These are phyloP conservation scores for Sugiyamaella chiloensis DNA, from an alignment of 805 yeast species.

Conservation along the genomic window DNA sequence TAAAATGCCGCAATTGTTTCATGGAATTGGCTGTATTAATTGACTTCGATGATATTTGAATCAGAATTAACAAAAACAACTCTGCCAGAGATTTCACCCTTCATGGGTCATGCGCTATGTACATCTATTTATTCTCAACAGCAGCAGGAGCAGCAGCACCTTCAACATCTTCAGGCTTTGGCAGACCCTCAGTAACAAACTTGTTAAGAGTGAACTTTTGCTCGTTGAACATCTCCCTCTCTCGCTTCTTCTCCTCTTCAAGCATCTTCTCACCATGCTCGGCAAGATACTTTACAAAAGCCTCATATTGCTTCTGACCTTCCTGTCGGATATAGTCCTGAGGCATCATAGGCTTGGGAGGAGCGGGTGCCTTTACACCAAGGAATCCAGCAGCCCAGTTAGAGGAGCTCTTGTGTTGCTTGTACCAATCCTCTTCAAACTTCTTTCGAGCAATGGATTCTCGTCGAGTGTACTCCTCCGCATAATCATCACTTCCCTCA, in stretches of 20 bases:
- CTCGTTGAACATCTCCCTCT: slow-evolving; percentile 74
- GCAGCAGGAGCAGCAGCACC: too few relatives aligned
- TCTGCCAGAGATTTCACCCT: too few relatives aligned
- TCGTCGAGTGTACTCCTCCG: slow-evolving; percentile 77
- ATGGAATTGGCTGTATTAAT: too few relatives aligned
- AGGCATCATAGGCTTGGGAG: slow-evolving; percentile 66
- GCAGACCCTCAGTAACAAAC: slow-evolving; percentile 66
- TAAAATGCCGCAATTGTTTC: too few relatives aligned
- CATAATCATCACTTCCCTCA: slow-evolving; percentile 59
- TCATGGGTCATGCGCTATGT: not conserved
- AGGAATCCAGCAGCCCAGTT: slow-evolving; percentile 59
- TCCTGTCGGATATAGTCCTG: slow-evolving; percentile 86
- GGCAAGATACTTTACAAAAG: slow-evolving; percentile 74
- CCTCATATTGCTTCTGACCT: slow-evolving; percentile 84
- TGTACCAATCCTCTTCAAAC: slow-evolving; percentile 40
- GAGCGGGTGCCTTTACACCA: slow-evolving; percentile 56
- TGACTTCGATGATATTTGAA: too few relatives aligned
- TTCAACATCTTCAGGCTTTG: slow-evolving; percentile 27
- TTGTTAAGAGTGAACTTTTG: slow-evolving; percentile 83
- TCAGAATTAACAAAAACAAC: too few relatives aligned
- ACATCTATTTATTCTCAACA: too few relatives aligned
- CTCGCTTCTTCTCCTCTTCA: slow-evolving; percentile 47
- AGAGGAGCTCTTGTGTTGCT: slow-evolving; percentile 42
- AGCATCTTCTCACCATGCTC: slow-evolving; percentile 64
- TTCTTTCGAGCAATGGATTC: slow-evolving; percentile 71